Evolutionary conservation across 2,329 filamentous ascomycete species (phyloP), one percentile per base, ranked within the genome.

Genomic region (Cercospora citrullina): DNA sequence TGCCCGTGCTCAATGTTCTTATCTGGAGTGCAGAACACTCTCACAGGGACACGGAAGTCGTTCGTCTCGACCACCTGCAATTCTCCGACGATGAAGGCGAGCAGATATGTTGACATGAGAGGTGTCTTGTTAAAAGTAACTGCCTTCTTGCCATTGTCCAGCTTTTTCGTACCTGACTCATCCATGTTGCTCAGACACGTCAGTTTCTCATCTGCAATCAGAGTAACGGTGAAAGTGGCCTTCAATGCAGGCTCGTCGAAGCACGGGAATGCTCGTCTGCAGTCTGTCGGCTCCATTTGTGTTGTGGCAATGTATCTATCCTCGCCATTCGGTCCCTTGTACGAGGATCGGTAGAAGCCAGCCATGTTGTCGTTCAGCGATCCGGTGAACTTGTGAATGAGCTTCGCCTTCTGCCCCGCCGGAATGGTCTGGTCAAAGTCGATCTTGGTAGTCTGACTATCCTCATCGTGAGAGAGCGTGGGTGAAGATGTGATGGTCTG

Each of bases 141-240:
- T 4, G 91, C 89, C 84, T 96, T 96, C 70, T 84, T 84, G 69
- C 86, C 86, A 16, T 81, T 87, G 67, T 87, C 82, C 7, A 95
- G 84, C 66, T 92, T 88, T 48, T 88, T 88, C 83, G 96, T 91
- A 5, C 89, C 90, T 36, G 89, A 91, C 65, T 95, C 92, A 78
- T 97, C 93, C 94, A 98, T 98, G 82, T 98, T 98, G 82, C 93
- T 96, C 77, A 98, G 81, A 77, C 94, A 97, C 12, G 94, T 97
- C 81, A 96, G 82, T 76, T 92, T 85, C 83, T 96, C 92, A 80
- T 97, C 94, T 5, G 94, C 93, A 74, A 98, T 86, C 73, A 98
- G 85, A 0, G 94, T 97, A 71, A 97, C 89, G 31, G 92, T 94
- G 81, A 96, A 98, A 72, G 91, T 90, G 45, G 94, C 92, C 85